Conservation (phyloP, 768 basidiomycete genomes). For the Kwoniella sp. region DNA sequence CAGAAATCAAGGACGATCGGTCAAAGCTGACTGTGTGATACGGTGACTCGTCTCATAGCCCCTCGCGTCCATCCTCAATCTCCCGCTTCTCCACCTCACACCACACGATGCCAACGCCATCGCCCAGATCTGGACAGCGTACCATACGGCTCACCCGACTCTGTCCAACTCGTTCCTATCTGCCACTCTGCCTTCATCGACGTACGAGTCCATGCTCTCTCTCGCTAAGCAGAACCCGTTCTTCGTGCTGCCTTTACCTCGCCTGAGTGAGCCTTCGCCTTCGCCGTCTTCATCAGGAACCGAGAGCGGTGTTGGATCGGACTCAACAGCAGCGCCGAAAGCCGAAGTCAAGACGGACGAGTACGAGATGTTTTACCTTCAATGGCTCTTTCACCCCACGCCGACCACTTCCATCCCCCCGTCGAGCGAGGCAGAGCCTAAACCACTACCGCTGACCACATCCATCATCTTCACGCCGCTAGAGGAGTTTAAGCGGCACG, state of each 20-base stretch:
- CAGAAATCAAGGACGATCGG: not conserved
- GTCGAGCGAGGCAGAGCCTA: constrained; percentile 46
- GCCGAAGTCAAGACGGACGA: constrained; percentile 61
- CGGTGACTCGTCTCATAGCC: constrained; percentile 62
- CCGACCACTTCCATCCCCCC: constrained; percentile 64
- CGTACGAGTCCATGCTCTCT: constrained; percentile 71
- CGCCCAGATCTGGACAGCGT: constrained; percentile 81
- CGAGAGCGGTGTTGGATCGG: constrained; percentile 42
- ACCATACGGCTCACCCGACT: constrained; percentile 77
- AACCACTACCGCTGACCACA: constrained; percentile 61
- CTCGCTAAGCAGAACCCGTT: constrained; percentile 69
- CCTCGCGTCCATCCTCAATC: constrained; percentile 76
- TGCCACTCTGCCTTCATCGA: constrained; percentile 72
- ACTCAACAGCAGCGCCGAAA: constrained; percentile 47
- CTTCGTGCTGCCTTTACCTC: constrained; percentile 81
- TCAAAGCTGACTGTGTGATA: not conserved
- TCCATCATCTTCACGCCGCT: constrained; percentile 91
- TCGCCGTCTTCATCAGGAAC: constrained; percentile 23
- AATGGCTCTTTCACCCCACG: constrained; percentile 83
- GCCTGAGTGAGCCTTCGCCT: constrained; percentile 51
- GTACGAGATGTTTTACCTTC: constrained; percentile 68
- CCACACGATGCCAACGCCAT: constrained; percentile 76
- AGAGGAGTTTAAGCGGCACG: constrained; percentile 85
- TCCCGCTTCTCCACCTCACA: constrained; percentile 67
- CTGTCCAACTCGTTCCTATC: constrained; percentile 82